phyloP scores from a whole-genome alignment of 2,329 filamentous ascomycete genomes.

The Penicillium sp. region DNA sequence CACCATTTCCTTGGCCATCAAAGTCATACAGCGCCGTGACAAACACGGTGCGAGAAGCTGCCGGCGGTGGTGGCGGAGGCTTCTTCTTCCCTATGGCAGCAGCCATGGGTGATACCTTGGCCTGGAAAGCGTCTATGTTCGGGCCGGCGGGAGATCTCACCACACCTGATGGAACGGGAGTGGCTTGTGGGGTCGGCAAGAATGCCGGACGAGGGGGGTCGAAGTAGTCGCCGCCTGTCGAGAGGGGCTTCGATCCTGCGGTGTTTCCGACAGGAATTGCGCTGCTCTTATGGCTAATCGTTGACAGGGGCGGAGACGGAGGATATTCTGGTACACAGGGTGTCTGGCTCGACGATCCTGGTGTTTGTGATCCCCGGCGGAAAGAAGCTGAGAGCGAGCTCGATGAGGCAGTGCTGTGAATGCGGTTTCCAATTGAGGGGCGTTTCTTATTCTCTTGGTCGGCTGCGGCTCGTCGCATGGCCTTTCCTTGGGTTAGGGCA shows the following conservation, averaged over 20 bases:
- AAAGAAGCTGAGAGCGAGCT: conserved; percentile 35
- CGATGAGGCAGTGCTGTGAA: conserved; percentile 28
- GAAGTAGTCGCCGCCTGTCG: conserved; percentile 16
- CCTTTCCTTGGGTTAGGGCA: conserved; percentile 66
- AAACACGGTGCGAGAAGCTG: conserved; percentile 53
- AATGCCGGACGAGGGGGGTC: conserved; percentile 9
- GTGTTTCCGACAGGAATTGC: conserved; percentile 17
- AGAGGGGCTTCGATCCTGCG: conserved; percentile 14
- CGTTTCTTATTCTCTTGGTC: conserved; percentile 16
- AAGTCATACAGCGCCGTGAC: conserved; percentile 76
- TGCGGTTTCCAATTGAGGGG: conserved; percentile 43
- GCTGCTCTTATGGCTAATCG: neutral
- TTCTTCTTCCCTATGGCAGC: conserved; percentile 65
- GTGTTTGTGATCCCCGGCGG: conserved; percentile 29
- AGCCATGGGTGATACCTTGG: conserved; percentile 2
- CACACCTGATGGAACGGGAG: conserved; percentile 7
- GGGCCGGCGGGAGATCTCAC: conserved; percentile 32
- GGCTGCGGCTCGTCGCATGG: conserved; percentile 56
- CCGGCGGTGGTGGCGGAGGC: conserved; percentile 69
- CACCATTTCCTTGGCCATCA: conserved; percentile 64
- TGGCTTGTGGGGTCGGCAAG: conserved; percentile 8
- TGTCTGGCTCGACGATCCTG: conserved; percentile 28
- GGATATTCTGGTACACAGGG: conserved; percentile 22
- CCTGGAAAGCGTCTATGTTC: conserved; percentile 27
- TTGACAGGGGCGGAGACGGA: conserved; percentile 2